Percentiles rank a stretch among this genome's conserved stretches.
phyloP scores from a whole-genome alignment of 2,329 filamentous ascomycete species.

The Exophiala sp. region DNA sequence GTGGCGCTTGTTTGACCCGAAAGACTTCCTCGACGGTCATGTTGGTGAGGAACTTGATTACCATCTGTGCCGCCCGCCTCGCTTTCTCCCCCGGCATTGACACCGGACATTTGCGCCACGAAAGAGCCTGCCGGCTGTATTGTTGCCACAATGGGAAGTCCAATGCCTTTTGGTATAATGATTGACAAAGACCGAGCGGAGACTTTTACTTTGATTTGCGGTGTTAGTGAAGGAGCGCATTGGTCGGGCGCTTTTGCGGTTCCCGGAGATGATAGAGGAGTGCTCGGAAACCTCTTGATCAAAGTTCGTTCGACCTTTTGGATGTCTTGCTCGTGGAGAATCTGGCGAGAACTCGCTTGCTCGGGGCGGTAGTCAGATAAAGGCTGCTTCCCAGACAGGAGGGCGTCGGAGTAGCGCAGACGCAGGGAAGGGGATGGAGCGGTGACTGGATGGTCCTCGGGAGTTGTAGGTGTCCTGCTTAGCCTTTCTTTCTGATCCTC shows the following conservation, averaged over 20 bases:
- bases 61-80: slow-evolving; percentile 2
- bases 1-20: slow-evolving; percentile 1
- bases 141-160: slow-evolving; percentile 18
- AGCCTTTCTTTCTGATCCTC: slow-evolving; percentile 14
- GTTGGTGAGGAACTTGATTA: not conserved
- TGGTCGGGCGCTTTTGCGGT: not conserved
- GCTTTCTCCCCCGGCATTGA: not conserved
- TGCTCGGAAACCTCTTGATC: slow-evolving; percentile 5
- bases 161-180: slow-evolving; percentile 19
- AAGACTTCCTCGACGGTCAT: slow-evolving; percentile 2
- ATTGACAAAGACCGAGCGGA: slow-evolving; percentile 17
- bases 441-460: slow-evolving; percentile 7
- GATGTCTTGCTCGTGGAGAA: slow-evolving; percentile 4
- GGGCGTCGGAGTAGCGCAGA: slow-evolving; percentile 13
- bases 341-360: not conserved
- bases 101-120: slow-evolving; percentile 15
- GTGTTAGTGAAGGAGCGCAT: not conserved
- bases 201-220: slow-evolving; percentile 12
- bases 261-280: not conserved
- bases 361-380: slow-evolving; percentile 10
- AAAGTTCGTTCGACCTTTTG: slow-evolving; percentile 9
- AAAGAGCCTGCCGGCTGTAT: slow-evolving; percentile 14
- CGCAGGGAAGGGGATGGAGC: slow-evolving; percentile 17
- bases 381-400: slow-evolving; percentile 11
- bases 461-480: slow-evolving; percentile 9